Evolutionary conservation across 1,284 basidiomycete genomes (phyloP), one percentile per base, ranked within the genome.

Genomic region (Athelia psychrophila): DNA sequence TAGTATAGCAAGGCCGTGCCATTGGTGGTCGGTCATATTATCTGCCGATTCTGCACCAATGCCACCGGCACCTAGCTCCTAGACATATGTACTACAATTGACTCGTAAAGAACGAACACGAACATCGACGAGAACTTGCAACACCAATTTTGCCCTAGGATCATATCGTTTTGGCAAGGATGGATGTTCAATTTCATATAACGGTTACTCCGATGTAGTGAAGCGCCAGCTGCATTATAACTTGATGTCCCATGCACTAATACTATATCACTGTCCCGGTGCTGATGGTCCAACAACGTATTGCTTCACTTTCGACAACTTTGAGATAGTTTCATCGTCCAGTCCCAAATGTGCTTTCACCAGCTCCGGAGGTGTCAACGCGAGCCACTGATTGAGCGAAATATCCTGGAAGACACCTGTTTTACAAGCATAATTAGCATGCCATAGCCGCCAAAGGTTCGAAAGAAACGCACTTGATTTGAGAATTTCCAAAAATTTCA

Each of bases 401-500:
- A 47, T 54, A 15, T 30, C 22, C 35, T 32, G 18, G 3, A 15
- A n/a, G 23, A 9, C 44, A 25, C 52, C 68, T 70, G 24, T 35
- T 5, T 25, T 51, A 38, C n/a, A 51, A n/a, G 9, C 61, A 56
- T 54, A 78, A 79, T 70, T 83, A 80, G 58, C 75, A 77, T 52
- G 87, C 68, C 59, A 82, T 86, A 56, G 88, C 72, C 61, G 88
- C 86, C 58, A 42, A 8, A 9, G n/a, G n/a, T 42, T 23, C 40
- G 32, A 19, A 36, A 27, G 56, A 24, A 53, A 58, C 66, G 47
- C 65, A 77, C 79, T 70, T 0, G 81, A 73, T 51, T 80, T 81
- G 68, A 85, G 85, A 48, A 88, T 81, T 62, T 88, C 85, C 38
- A 88, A 71, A 68, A 76, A 86, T 54, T 70, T 72, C 30, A 88